Conservation (phyloP, 2,329 filamentous ascomycete genomes). For the Fusarium coffeatum region DNA sequence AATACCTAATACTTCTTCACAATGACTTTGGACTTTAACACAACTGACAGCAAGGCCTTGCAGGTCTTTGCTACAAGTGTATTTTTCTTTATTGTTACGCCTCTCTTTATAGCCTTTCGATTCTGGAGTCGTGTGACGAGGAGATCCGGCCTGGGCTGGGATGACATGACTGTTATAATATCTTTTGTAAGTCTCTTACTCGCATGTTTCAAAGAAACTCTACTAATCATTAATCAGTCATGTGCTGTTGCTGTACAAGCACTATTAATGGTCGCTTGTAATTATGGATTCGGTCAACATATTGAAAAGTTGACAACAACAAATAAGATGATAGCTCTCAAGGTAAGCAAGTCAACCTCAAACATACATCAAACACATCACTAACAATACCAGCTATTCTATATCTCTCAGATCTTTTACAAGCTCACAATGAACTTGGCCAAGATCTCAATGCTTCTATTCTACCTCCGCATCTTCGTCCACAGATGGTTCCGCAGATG, state of each 20-base stretch:
- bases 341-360: conserved; percentile 41
- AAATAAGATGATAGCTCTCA: conserved; percentile 53
- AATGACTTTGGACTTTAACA: conserved; percentile 48
- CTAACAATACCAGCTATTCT: conserved; percentile 57
- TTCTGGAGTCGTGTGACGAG: conserved; percentile 55
- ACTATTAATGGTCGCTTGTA: conserved; percentile 55
- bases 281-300: conserved; percentile 58
- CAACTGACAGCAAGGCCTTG: conserved; percentile 53
- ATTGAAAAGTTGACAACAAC: conserved; percentile 49
- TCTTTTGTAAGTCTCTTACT: conserved; percentile 52
- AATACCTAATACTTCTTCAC: background rate
- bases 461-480: conserved; percentile 67
- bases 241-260: conserved; percentile 53
- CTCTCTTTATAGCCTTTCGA: conserved; percentile 55
- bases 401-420: conserved; percentile 64
- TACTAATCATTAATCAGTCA: conserved; percentile 41
- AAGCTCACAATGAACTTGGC: conserved; percentile 65
- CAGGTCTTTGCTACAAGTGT: conserved; percentile 55
- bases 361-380: background rate
- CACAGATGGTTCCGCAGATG: conserved; percentile 58
- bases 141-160: conserved; percentile 53
- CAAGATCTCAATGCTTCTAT: conserved; percentile 63
- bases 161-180: conserved; percentile 57
- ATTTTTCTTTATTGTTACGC: conserved; percentile 57
- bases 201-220: background rate